Evolutionary conservation across 805 yeast species (phyloP).

Genomic region (Cyberlindnera euphorbiiphila): DNA sequence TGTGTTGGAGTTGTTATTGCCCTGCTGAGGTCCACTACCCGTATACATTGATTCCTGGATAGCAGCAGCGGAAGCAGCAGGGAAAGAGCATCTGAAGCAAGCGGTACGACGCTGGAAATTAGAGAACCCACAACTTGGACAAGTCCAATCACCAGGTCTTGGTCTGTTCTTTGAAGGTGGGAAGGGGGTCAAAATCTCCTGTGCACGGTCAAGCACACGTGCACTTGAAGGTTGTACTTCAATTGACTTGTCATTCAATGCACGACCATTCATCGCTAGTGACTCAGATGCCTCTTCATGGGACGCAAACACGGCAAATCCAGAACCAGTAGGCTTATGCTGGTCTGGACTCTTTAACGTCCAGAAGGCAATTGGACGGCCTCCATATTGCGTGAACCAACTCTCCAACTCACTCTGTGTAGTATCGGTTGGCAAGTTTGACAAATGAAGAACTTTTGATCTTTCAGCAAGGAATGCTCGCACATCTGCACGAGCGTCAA

Average conservation of each 20-base stretch:
- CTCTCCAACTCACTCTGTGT: constrained; percentile 87
- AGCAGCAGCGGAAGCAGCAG: constrained; percentile 69
- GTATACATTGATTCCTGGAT: constrained; percentile 51
- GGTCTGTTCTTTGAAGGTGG: constrained; percentile 85
- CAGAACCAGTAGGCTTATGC: constrained; percentile 53
- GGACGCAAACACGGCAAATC: constrained; percentile 79
- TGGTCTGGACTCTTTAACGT: constrained; percentile 63
- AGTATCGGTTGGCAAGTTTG: constrained; percentile 80
- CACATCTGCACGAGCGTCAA: constrained; percentile 73
- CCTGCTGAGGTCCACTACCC: constrained; percentile 7
- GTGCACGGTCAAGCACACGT: constrained; percentile 73
- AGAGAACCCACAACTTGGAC: constrained; percentile 93
- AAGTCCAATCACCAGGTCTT: constrained; percentile 97
- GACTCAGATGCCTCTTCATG: constrained; percentile 87
- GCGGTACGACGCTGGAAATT: constrained; percentile 93
- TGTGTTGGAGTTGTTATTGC: too few relatives aligned
- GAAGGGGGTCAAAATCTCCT: constrained; percentile 76
- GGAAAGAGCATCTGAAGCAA: constrained; percentile 89
- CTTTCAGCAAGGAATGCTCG: constrained; percentile 63
- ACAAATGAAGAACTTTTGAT: constrained; percentile 72
- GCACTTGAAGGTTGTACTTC: constrained; percentile 88
- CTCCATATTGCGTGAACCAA: constrained; percentile 88
- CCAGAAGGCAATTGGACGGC: constrained; percentile 88
- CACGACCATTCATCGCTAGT: constrained; percentile 74
- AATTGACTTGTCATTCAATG: constrained; percentile 64